Evolutionary conservation across 2,329 filamentous ascomycete genomes (phyloP).

Genomic region (Penicillium sp.): DNA sequence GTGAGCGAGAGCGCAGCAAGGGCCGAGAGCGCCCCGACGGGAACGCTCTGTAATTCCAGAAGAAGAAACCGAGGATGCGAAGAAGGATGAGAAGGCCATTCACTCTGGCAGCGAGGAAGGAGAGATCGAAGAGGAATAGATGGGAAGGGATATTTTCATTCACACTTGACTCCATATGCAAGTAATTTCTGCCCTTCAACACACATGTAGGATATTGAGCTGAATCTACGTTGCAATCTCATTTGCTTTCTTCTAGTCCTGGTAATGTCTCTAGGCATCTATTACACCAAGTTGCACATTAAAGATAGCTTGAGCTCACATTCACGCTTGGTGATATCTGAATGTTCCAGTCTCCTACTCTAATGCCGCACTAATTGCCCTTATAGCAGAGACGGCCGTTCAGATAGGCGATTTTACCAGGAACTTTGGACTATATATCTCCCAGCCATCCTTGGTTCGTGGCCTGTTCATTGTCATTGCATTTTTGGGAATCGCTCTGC

Average conservation of each 20-base stretch:
- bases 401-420: not conserved
- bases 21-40: slow-evolving; percentile 54
- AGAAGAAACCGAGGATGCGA: slow-evolving; percentile 31
- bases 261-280: not conserved
- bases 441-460: not conserved
- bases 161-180: not conserved
- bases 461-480: no score
- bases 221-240: not conserved
- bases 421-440: not conserved
- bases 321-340: not conserved
- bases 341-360: not conserved
- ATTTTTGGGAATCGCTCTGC: no score
- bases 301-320: not conserved
- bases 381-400: not conserved
- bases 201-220: slow-evolving; percentile 4
- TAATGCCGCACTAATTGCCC: not conserved
- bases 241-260: not conserved
- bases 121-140: slow-evolving; percentile 70
- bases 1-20: slow-evolving; percentile 37
- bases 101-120: slow-evolving; percentile 94
- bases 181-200: slow-evolving; percentile 1
- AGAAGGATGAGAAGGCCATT: slow-evolving; percentile 52
- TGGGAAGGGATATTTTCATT: not conserved
- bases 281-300: not conserved
- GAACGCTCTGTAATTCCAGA: slow-evolving; percentile 35